Evolutionary conservation across 805 yeast genomes (phyloP), one percentile per base, ranked within the genome.

Genomic region (Candida pini): DNA sequence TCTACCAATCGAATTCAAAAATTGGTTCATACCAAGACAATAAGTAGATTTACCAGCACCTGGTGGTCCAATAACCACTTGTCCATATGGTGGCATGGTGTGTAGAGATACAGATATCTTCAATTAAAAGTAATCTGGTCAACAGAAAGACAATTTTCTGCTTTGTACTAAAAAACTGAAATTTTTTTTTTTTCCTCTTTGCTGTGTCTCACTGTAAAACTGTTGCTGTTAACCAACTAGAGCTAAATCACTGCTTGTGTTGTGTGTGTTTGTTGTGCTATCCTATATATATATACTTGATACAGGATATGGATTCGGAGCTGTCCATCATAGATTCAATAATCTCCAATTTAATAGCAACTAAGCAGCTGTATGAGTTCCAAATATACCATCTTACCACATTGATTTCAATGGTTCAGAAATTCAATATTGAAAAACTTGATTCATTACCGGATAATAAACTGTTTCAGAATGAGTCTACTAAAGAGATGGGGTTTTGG

Each of bases 31-130:
- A 28, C 98, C 99, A 56, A 78, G 68, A 57, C 97, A 89, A 56
- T 86, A 92, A 0, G 98, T 94, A 0, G 96, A 85, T 53, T 92
- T 92, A 1, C 99, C 99, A 0, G 95, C 73, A 1, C 98, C 99
- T 1, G 99, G 99, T 0, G 98, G 97, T 0, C 99, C 99, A 25
- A 92, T 87, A 8, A 90, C 89, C 8, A 92, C 75, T 61, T 92
- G 96, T 4, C 95, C 96, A 58, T 84, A 84, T 10, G 64, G 62
- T 7, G 78, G 65, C 79, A 74, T 71, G 17, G 19, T 39, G 14
- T 30, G 4, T 34, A 12, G 20, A 29, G 9, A 18, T 18, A 5
- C 16, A 18, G 5, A 14, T 26, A 13, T 18, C 14, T 28, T 12
- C 7, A 15, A 12, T 22, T n/a, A 5, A 25, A 20, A 18, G 20